A percentile compares a stretch with the other conserved stretches of the same genome.
Evolutionary conservation across 164 flowering plant genomes (phyloP).

Genomic region (Stephania yunnanensis): DNA sequence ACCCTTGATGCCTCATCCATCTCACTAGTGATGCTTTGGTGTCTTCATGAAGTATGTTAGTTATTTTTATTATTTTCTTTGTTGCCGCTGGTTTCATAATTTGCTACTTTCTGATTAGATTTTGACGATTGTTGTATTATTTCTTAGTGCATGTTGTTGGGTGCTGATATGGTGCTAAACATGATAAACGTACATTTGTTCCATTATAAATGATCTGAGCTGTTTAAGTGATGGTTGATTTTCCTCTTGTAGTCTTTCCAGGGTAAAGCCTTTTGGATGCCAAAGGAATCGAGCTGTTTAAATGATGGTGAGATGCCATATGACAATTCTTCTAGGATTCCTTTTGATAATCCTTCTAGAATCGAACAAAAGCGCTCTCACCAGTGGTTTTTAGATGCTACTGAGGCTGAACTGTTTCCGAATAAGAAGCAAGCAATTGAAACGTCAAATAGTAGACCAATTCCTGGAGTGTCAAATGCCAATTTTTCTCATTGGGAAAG

Average conservation of each 20-base stretch:
- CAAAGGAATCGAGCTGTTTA: slow-evolving; percentile 21
- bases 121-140: neutral
- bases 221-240: neutral
- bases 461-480: slow-evolving; percentile 24
- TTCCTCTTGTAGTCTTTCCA: slow-evolving; percentile 15
- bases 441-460: slow-evolving; percentile 21
- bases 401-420: slow-evolving; percentile 30
- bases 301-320: slow-evolving; percentile 24
- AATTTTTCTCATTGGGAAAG: slow-evolving; percentile 41
- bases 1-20: too few species aligned
- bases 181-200: neutral
- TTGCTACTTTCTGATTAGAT: neutral
- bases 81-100: neutral
- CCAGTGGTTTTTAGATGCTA: slow-evolving; percentile 43
- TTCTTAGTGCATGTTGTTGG: neutral
- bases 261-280: slow-evolving; percentile 21
- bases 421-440: slow-evolving; percentile 39
- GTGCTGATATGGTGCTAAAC: neutral
- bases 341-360: slow-evolving; percentile 24
- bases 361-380: slow-evolving; percentile 35
- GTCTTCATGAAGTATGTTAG: neutral
- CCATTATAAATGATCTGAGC: neutral
- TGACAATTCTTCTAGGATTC: slow-evolving; percentile 6
- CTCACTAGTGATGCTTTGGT: too few species aligned
- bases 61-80: neutral